phyloP scores from a whole-genome alignment of 1,139 yeast species.

The Diutina siamensis region DNA sequence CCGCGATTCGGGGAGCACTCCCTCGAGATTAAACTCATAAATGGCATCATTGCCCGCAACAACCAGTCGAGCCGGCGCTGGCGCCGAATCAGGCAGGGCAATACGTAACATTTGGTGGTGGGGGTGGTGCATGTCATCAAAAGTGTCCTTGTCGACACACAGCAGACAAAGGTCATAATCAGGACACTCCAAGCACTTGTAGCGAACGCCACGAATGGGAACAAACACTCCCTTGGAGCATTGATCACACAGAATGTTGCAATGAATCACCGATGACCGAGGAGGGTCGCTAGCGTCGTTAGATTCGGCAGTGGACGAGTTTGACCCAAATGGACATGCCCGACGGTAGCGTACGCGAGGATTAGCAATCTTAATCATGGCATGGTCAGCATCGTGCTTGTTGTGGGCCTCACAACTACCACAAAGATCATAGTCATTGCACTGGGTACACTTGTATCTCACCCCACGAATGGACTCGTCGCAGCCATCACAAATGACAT shows the following conservation, averaged over 20 bases:
- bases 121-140: background rate
- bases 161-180: constrained; percentile 46
- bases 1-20: background rate
- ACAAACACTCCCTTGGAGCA: constrained; percentile 22
- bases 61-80: background rate
- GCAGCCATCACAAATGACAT: background rate
- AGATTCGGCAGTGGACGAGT: background rate
- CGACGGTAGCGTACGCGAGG: constrained; percentile 10
- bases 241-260: constrained; percentile 27
- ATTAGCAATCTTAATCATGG: constrained; percentile 16
- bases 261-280: constrained; percentile 6
- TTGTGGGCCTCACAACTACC: background rate
- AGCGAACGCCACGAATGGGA: constrained; percentile 38
- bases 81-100: background rate
- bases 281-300: no score
- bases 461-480: background rate
- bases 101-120: background rate
- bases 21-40: constrained; percentile 1
- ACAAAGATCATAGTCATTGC: constrained; percentile 5
- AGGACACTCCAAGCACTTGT: constrained; percentile 40
- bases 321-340: no score
- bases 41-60: constrained; percentile 2
- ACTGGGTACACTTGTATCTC: constrained; percentile 4
- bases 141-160: constrained; percentile 17
- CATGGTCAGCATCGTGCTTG: background rate